Conservation (phyloP, 1,139 yeast genomes). For the Pneumocystis murina region DNA sequence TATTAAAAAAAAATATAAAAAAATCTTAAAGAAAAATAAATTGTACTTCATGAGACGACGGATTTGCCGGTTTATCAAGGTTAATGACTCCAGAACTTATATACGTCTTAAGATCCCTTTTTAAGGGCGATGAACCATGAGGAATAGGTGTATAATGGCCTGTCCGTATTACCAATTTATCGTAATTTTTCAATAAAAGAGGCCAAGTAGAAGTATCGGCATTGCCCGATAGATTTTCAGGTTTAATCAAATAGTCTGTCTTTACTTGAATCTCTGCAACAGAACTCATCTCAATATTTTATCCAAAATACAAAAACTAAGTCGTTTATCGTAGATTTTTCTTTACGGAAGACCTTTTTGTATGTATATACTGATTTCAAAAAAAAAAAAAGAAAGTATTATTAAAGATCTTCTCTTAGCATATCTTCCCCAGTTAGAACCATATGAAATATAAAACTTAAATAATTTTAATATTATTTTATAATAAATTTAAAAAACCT, state of each 20-base stretch:
- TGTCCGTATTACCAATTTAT: slow-evolving; percentile 82
- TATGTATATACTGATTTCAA: neutral
- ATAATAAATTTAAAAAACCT: neutral
- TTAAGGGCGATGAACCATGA: slow-evolving; percentile 80
- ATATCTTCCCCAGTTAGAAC: no score
- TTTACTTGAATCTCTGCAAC: neutral
- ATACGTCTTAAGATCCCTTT: slow-evolving; percentile 82
- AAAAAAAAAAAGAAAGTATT: no score
- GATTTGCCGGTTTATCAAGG: slow-evolving; percentile 94
- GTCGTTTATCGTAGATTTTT: neutral
- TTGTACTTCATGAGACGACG: slow-evolving; percentile 41
- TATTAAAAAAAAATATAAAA: slow-evolving; percentile 38
- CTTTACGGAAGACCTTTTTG: neutral
- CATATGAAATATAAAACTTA: neutral
- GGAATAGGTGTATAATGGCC: slow-evolving; percentile 20
- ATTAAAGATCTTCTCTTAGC: no score
- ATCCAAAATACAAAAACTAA: neutral
- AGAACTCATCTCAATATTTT: neutral
- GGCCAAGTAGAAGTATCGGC: slow-evolving; percentile 94
- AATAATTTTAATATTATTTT: neutral
- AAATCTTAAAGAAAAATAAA: neutral
- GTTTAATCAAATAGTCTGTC: slow-evolving; percentile 52
- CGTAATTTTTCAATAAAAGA: slow-evolving; percentile 78
- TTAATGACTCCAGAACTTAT: slow-evolving; percentile 90
- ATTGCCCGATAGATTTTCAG: slow-evolving; percentile 59